phyloP scores from a whole-genome alignment of 441 rosid species.

The Adansonia rubrostipa region DNA sequence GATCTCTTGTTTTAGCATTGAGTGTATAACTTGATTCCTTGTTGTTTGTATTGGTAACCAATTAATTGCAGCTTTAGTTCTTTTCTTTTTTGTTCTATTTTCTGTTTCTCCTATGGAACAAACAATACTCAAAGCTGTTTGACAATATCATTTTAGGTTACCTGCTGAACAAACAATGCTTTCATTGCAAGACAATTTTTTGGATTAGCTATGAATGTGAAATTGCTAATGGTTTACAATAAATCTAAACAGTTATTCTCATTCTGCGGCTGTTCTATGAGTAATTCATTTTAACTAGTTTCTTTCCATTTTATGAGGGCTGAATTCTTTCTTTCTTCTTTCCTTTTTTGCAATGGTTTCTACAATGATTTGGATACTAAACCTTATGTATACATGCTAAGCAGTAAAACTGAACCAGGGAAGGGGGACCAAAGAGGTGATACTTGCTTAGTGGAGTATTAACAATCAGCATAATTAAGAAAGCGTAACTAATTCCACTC shows the following conservation, averaged over 20 bases:
- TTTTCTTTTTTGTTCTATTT: not conserved
- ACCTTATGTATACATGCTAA: not conserved
- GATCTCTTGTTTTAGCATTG: not conserved
- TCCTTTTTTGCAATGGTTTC: not conserved
- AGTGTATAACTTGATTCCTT: slow-evolving; percentile 9
- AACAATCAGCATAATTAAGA: slow-evolving; percentile 1
- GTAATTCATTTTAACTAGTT: not conserved
- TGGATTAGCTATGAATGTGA: not conserved
- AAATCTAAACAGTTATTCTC: not conserved
- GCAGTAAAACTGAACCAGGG: slow-evolving; percentile 7
- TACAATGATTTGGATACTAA: not conserved
- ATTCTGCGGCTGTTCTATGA: not conserved
- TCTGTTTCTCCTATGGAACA: not conserved
- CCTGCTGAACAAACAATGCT: not conserved
- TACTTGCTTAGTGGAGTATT: not conserved
- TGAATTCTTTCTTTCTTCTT: not conserved
- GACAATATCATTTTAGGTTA: not conserved
- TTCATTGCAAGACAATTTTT: not conserved
- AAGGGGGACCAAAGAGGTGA: not conserved
- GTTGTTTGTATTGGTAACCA: not conserved
- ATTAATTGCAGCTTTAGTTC: not conserved
- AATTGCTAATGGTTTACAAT: slow-evolving; percentile 7
- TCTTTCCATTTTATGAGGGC: not conserved
- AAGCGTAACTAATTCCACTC: not conserved
- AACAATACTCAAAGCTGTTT: not conserved